Evolutionary conservation across 2,329 filamentous ascomycete genomes (phyloP), one percentile per base, ranked within the genome.

Genomic region (Chaetomium sp.): DNA sequence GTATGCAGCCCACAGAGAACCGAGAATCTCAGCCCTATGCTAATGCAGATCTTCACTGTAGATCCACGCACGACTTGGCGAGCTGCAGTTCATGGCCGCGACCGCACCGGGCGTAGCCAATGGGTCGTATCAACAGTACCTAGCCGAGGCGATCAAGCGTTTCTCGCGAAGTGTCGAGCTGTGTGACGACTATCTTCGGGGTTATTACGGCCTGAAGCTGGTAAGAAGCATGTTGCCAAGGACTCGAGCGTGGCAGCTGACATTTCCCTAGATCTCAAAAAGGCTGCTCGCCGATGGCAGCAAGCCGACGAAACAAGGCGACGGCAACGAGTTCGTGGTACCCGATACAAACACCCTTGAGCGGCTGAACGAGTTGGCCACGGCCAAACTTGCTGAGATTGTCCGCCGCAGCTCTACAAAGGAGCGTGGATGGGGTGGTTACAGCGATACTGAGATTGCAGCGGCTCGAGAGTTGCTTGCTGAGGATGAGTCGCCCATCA

Each of bases 101-200:
- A 77, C 74, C 45, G 71, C 74, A 12, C 53, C 64, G 0, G 65
- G 67, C 14, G 63, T 70, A 34, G 63, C 62, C 11, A 73, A 75
- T 6, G 70, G 67, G 4, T 69, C 73, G 34, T 67, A 73, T 2
- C 71, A 76, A 44, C 79, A 79, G 68, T 75, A 82, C 64, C 74
- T 94, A 53, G 76, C 80, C 44, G 88, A 91, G 67, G 85, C 90
- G 5, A 71, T 96, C 53, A 88, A 90, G 68, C 84, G 91, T 61
- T 97, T 95, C 72, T 89, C 87, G 68, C 83, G 94, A 65, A 94
- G 91, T 66, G 83, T 97, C 61, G 94, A 99, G 73, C 80, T 99
- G 52, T 97, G 94, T 67, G 89, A 96, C 64, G 85, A 91, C 68
- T 97, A 96, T 69, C 72, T 97, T 59, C 84, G 94, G 59, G 94